Evolutionary conservation across 2,329 filamentous ascomycete species (phyloP).

Genomic region (Botrytis hyacinthi): DNA sequence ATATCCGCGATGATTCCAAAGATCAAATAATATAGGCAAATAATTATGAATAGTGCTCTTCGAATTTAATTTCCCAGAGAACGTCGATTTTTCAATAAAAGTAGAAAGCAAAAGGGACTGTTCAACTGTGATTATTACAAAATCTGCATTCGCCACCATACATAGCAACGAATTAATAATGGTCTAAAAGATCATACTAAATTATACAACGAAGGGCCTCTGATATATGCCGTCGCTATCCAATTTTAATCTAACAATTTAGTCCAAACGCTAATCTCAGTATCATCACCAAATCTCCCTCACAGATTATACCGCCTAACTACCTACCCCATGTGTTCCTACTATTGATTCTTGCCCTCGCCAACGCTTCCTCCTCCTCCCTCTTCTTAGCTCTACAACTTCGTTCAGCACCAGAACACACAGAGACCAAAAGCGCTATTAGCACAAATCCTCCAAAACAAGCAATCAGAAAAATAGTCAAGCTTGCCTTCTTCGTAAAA

Average conservation of each 20-base stretch:
- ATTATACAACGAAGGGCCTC: no score
- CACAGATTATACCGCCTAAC: background rate
- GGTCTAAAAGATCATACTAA: background rate
- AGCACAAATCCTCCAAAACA: background rate
- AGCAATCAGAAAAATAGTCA: background rate
- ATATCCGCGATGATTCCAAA: background rate
- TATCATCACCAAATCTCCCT: background rate
- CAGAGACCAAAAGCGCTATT: background rate
- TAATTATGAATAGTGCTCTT: background rate
- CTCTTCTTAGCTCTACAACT: background rate
- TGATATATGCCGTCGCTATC: background rate
- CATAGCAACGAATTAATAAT: no score
- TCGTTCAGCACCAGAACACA: no score
- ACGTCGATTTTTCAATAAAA: background rate
- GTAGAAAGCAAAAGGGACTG: no score
- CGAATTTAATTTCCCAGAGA: background rate
- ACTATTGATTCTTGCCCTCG: background rate
- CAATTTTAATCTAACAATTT: background rate
- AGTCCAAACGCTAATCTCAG: background rate
- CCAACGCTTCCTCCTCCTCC: background rate
- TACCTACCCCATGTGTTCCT: background rate
- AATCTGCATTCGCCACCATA: background rate
- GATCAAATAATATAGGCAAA: background rate
- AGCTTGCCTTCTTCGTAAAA: background rate
- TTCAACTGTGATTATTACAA: fast-evolving